Evolutionary conservation across 805 yeast species (phyloP).

Genomic region (Ogataea siamensis): DNA sequence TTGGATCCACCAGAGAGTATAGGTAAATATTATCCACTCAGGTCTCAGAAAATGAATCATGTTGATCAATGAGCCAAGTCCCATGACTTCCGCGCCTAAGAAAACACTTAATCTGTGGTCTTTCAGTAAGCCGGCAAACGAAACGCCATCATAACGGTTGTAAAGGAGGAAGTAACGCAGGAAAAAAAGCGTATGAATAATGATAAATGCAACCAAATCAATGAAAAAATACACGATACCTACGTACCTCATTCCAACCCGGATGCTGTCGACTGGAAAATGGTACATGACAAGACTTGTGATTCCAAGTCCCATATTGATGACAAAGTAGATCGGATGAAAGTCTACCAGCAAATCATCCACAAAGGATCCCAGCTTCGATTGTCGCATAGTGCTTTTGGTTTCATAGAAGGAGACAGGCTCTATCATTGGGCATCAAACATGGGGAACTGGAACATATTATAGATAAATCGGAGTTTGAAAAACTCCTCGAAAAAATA

Average conservation of each 20-base stretch:
- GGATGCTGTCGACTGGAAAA: conserved; percentile 59
- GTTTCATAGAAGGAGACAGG: neutral
- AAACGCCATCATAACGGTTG: conserved; percentile 19
- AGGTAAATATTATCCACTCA: conserved; percentile 48
- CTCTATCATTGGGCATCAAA: neutral
- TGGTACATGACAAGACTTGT: conserved; percentile 56
- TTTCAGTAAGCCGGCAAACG: conserved; percentile 31
- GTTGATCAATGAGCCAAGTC: conserved; percentile 61
- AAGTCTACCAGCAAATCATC: conserved; percentile 28
- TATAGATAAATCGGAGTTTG: neutral
- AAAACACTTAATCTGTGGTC: conserved; percentile 54
- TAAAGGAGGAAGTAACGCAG: conserved; percentile 39
- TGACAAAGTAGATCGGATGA: conserved; percentile 62
- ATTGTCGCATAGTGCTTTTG: neutral
- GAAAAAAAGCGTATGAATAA: conserved; percentile 41
- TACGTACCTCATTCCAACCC: conserved; percentile 33
- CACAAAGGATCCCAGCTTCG: conserved; percentile 5
- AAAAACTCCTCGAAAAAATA: neutral
- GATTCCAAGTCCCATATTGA: conserved; percentile 87
- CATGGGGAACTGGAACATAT: neutral
- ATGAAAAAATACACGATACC: conserved; percentile 65
- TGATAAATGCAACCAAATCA: conserved; percentile 47
- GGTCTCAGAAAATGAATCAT: conserved; percentile 44
- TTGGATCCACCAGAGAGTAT: conserved; percentile 75
- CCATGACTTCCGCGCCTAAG: conserved; percentile 84